Evolutionary conservation across 306 rosid genomes (phyloP).

Genomic region (Morella rubra): DNA sequence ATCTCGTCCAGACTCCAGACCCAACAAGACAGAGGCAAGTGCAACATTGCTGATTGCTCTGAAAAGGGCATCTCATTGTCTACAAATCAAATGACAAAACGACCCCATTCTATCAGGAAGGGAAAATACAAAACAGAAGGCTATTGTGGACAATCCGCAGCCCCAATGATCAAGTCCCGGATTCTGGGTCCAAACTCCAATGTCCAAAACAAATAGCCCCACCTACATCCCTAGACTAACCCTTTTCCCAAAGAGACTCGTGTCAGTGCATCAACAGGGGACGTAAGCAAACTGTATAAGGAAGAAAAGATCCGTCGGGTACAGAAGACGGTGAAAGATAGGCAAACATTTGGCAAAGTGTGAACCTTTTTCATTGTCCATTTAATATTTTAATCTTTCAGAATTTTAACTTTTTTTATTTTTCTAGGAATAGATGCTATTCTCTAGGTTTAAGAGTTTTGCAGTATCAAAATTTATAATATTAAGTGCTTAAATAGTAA

Average conservation of each 20-base stretch:
- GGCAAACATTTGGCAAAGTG: slow-evolving; percentile 13
- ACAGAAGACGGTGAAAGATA: background rate
- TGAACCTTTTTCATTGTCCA: too few relatives aligned
- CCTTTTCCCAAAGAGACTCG: background rate
- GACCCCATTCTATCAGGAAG: background rate
- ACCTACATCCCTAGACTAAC: slow-evolving; percentile 8
- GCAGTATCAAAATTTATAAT: too few relatives aligned
- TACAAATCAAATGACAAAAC: background rate
- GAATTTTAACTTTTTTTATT: too few relatives aligned
- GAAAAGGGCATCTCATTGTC: background rate
- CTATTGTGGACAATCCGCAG: background rate
- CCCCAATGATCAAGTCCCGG: background rate
- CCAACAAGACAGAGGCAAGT: background rate
- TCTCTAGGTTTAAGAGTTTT: too few relatives aligned
- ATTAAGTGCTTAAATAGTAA: too few relatives aligned
- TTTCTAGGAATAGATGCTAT: too few relatives aligned
- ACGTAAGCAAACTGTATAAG: background rate
- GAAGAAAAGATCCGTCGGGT: background rate
- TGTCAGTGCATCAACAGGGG: slow-evolving; percentile 7
- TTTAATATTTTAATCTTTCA: too few relatives aligned
- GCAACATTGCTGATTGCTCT: background rate
- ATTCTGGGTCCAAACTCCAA: slow-evolving; percentile 3
- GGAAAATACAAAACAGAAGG: background rate
- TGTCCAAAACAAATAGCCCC: background rate
- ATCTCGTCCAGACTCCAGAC: too few relatives aligned